Conservation (phyloP, 2,329 filamentous ascomycete genomes). For the Macrophomina pseudophaseolina region DNA sequence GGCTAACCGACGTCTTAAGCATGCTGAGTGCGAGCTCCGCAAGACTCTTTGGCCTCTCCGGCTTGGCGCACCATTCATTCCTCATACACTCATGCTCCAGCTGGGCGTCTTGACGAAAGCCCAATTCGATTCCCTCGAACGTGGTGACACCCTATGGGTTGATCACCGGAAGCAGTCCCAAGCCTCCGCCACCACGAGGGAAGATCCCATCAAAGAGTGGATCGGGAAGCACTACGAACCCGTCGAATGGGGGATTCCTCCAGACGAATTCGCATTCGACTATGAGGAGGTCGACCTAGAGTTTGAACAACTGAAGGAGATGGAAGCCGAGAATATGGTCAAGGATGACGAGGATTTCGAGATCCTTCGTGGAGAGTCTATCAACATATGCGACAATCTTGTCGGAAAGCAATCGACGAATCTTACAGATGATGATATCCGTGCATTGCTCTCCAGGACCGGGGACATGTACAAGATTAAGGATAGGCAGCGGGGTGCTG, state of each 20-base stretch:
- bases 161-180: conserved; percentile 28
- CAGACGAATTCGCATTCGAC: conserved; percentile 58
- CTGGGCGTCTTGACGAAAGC: conserved; percentile 64
- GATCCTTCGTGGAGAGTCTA: conserved; percentile 41
- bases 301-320: conserved; percentile 64
- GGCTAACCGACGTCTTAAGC: conserved; percentile 50
- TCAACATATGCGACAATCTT: conserved; percentile 47
- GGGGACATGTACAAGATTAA: conserved; percentile 68
- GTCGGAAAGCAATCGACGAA: conserved; percentile 37
- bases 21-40: conserved; percentile 48
- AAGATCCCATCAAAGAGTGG: conserved; percentile 59
- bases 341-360: conserved; percentile 59
- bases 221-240: conserved; percentile 58
- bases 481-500: conserved; percentile 59
- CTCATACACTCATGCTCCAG: conserved; percentile 59
- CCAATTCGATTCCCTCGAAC: conserved; percentile 67
- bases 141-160: conserved; percentile 53
- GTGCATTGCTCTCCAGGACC: conserved; percentile 44
- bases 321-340: conserved; percentile 61
- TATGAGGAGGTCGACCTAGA: conserved; percentile 67
- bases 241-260: conserved; percentile 51
- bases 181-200: conserved; percentile 29
- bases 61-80: conserved; percentile 52
- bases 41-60: conserved; percentile 52
- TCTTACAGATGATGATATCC: conserved; percentile 40